Base-by-base conservation (phyloP, 306 rosid genomes). In the Potentilla sterilis region DNA sequence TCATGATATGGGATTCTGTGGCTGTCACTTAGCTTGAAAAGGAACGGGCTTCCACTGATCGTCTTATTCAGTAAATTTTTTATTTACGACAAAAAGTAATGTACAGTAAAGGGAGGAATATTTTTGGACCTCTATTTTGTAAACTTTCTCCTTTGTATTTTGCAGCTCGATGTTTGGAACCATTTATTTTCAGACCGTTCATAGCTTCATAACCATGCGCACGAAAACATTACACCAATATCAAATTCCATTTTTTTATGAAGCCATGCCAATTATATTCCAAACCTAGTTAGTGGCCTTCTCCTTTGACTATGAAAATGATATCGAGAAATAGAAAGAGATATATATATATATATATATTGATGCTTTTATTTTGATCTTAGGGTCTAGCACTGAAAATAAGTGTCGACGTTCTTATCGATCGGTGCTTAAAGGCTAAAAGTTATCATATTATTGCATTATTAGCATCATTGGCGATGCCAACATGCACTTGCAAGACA, bases 281-380 rank as follows among this genome's bases (percentile, higher is more conserved):
- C 44, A 37, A 15, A 15, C 24, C 37, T 7, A 37, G 54, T 48
- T 32, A 52, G 28, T 52, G 19, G 59, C 59, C 21, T 19, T n/a
- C 10, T n/a, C 9, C 59, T 65, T 18, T 28, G 69, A 65, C 69
- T 47, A 65, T 38, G 69, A 65, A 38, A 65, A 37, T 65, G 69
- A 38, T 65, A 40, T 32, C 11, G 42, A 13, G 42, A 13, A 34
- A 62, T 32, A 7, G 41, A 65, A 47, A 47, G 19, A 13, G 14
- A 28, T 28, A 28, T n/a, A n/a, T n/a, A n/a, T n/a, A n/a, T n/a
- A n/a, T n/a, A n/a, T n/a, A n/a, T n/a, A n/a, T 28, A 47, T 47
- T 47, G 52, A 65, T 21, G n/a, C 46, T 65, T 65, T 38, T 1
- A 65, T 65, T 47, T 13, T 10, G 52, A 47, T 47, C 19, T 47